Evolutionary conservation across 2,329 filamentous ascomycete species (phyloP), one percentile per base, ranked within the genome.

Genomic region (Scytalidium sp.): DNA sequence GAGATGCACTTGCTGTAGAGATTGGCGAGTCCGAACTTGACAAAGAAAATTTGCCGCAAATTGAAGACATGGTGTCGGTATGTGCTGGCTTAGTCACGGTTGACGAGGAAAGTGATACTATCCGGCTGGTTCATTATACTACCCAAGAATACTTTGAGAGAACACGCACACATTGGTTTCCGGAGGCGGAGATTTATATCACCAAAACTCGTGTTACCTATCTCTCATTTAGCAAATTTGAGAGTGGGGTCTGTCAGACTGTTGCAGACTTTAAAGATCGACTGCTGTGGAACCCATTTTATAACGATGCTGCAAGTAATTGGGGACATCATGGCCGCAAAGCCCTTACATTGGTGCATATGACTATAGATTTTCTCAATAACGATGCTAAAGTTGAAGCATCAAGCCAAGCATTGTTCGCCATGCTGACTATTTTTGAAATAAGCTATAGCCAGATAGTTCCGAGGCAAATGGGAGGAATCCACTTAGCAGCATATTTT

Each of bases 1-100:
- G 65, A 46, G 64, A 75, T 53, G 74, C 73, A 0, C 62, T 79
- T 11, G 73, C 70, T 0, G 57, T 72, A 0, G 65, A 71, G 25
- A 1, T 41, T 1, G 64, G 52, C 0, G 39, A 56, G 2, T 0
- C 41, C 0, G 51, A 60, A 2, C 43, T 75, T 10, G 66, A 74
- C 4, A 39, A 64, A 41, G 64, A 71, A 2, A 43, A 49, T 11
- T 17, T 58, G 17, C 41, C 46, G 9, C 46, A 56, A 2, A 47
- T 51, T 23, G 51, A 54, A 50, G 47, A 55, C 17, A 54, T 46
- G n/a, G 42, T 58, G 3, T 54, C 54, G 23, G 51, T 59, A 7
- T 67, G 62, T 43, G 55, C 50, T 43, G 60, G 62, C 3, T 51
- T 67, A 29, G 58, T 65, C 22, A 58, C 49, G 13, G 47, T 66